These are phyloP conservation scores for Phialophora tarda DNA, from an alignment of 2,329 filamentous ascomycete genomes.

Conservation along the genomic window DNA sequence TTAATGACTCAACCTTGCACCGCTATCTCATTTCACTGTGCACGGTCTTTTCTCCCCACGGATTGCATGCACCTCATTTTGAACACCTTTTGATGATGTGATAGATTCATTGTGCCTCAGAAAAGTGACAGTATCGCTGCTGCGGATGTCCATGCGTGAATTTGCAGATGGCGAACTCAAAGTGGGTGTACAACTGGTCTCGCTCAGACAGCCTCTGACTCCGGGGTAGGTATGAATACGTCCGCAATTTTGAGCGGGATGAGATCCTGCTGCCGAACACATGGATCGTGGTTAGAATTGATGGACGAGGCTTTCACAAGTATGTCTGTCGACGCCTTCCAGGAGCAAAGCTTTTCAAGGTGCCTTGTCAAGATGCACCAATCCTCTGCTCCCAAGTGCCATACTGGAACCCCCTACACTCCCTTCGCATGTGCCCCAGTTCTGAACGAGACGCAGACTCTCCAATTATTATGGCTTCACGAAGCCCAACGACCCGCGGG, in stretches of 20 bases:
- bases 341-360: background rate
- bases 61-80: background rate
- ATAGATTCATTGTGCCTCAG: background rate
- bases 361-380: no score
- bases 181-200: conserved; percentile 38
- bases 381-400: no score
- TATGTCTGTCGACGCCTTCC: conserved; percentile 47
- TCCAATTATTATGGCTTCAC: conserved; percentile 81
- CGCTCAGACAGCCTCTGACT: background rate
- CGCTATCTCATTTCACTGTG: background rate
- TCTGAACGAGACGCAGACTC: conserved; percentile 61
- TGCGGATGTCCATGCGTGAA: background rate
- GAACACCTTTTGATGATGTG: background rate
- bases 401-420: no score
- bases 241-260: conserved; percentile 83
- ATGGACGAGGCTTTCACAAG: conserved; percentile 96
- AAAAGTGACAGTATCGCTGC: background rate
- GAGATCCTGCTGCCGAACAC: conserved; percentile 85
- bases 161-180: conserved; percentile 47
- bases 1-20: background rate
- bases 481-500: conserved; percentile 90
- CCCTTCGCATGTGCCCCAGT: no score
- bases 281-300: conserved; percentile 93
- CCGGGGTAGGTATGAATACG: conserved; percentile 81
- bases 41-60: background rate